Base-by-base conservation (phyloP, 805 yeast genomes). In the Monosporozyma aerobia region DNA sequence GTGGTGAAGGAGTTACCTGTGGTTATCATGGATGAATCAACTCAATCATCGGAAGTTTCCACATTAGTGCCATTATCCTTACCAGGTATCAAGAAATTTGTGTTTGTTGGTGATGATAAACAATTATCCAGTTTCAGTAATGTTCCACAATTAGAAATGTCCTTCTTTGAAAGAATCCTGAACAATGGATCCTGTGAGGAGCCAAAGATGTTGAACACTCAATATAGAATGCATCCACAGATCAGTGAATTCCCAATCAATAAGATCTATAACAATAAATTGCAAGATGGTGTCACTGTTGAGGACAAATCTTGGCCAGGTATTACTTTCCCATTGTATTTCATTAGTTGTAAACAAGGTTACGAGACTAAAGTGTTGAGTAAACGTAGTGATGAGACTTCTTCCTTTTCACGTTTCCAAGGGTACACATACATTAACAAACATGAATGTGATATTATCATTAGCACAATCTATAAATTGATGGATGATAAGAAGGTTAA, bases 1-100 rank as follows among this genome's bases (percentile, higher is more conserved):
- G 72, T 77, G 13, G 69, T 83, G 9, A 71, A 73, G 40, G 77
- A 74, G 57, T 64, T 77, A 56, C 88, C 88, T 1, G 82, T 82
- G 2, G 85, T 85, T 5, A 83, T 85, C 33, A 81, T 85, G 85
- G 90, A 85, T 70, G 90, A 85, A 68, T 78, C 87, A 3, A 84
- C 90, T 0, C 90, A 84, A 59, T 82, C 90, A 0, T 80, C 88
- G 0, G 92, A 85, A 57, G 85, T 89, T 6, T 73, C 81, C 1
- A 80, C 88, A 0, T 71, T 85, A 56, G 85, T 85, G 52, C 90
- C 90, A 10, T 69, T 85, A 54, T 81, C 87, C 6, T 77, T 83
- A 73, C 77, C 81, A 3, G 86, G 85, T 14, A 81, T 83, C 49
- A 78, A 78, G 51, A 82, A 79, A 59, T 80, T 84, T 64, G 79